phyloP scores from a whole-genome alignment of 2,329 filamentous ascomycete species.

The Xylariaceae sp. region DNA sequence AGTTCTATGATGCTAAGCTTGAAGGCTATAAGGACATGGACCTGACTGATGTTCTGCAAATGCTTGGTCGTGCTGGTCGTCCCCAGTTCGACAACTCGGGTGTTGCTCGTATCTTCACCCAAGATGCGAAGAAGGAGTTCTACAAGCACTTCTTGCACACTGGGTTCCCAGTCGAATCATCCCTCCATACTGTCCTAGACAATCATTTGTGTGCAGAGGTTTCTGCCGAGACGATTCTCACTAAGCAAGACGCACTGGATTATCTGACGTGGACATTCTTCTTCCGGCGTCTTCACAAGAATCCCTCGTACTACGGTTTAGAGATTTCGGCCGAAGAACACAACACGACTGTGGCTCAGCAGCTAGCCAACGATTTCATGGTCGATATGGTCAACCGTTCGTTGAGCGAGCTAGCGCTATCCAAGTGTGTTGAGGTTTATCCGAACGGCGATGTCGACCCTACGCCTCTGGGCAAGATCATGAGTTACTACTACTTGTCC shows the following conservation, averaged over 20 bases:
- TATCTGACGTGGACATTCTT: slow-evolving; percentile 99
- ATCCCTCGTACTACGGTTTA: slow-evolving; percentile 94
- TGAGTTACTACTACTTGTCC: slow-evolving; percentile 98
- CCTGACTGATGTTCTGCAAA: slow-evolving; percentile 93
- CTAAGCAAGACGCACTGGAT: slow-evolving; percentile 94
- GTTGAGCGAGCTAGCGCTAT: slow-evolving; percentile 73
- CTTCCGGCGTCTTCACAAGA: slow-evolving; percentile 95
- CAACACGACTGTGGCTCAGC: slow-evolving; percentile 78
- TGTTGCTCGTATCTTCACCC: slow-evolving; percentile 94
- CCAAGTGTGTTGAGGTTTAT: slow-evolving; percentile 75
- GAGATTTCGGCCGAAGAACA: slow-evolving; percentile 91
- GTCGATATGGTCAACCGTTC: slow-evolving; percentile 86
- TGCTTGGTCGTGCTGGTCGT: slow-evolving; percentile 91
- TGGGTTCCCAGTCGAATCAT: slow-evolving; percentile 95
- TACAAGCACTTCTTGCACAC: slow-evolving; percentile 99
- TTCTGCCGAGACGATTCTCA: slow-evolving; percentile 84
- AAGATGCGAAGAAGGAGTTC: slow-evolving; percentile 96
- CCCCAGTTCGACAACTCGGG: slow-evolving; percentile 96
- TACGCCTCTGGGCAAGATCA: slow-evolving; percentile 92
- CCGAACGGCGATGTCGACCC: slow-evolving; percentile 85
- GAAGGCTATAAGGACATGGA: slow-evolving; percentile 99
- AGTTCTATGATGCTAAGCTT: slow-evolving; percentile 96
- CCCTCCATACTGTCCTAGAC: slow-evolving; percentile 90
- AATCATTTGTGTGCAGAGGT: slow-evolving; percentile 96
- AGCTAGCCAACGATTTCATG: slow-evolving; percentile 90